Evolutionary conservation across 176 grass and related monocot species (phyloP).

Genomic region (Saccharum spontaneum): DNA sequence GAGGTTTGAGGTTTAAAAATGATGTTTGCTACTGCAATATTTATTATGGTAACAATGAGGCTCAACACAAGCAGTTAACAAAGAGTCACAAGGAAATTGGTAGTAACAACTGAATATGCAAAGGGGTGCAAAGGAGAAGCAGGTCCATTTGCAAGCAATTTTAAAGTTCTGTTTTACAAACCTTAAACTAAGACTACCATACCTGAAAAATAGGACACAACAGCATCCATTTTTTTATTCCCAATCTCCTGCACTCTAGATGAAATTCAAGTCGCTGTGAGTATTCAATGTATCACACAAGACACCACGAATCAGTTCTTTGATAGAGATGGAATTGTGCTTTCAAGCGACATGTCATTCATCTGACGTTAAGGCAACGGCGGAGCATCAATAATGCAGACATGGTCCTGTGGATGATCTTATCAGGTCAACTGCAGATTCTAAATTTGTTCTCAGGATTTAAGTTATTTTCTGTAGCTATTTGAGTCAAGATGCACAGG

Average conservation of each 20-base stretch:
- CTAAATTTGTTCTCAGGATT: slow-evolving; percentile 28
- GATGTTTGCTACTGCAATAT: not conserved
- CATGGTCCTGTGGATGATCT: slow-evolving; percentile 33
- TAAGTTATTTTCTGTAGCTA: slow-evolving; percentile 37
- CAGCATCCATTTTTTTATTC: not conserved
- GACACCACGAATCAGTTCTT: slow-evolving; percentile 52
- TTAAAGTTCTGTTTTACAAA: not conserved
- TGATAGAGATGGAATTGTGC: slow-evolving; percentile 38
- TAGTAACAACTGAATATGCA: not conserved
- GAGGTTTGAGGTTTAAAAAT: slow-evolving; percentile 13
- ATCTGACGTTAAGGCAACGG: slow-evolving; percentile 30
- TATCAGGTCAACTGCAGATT: slow-evolving; percentile 45
- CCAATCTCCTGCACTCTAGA: slow-evolving; percentile 21
- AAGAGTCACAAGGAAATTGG: not conserved
- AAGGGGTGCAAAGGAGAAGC: not conserved
- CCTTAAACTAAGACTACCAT: not conserved
- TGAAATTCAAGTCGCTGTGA: slow-evolving; percentile 23
- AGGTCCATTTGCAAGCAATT: not conserved
- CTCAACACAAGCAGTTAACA: not conserved
- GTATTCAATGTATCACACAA: slow-evolving; percentile 44
- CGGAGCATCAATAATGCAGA: slow-evolving; percentile 41
- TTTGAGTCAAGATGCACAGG: slow-evolving; percentile 19
- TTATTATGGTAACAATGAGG: not conserved
- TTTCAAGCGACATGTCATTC: slow-evolving; percentile 40
- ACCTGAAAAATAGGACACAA: not conserved